Evolutionary conservation across 1,139 yeast species (phyloP).

Genomic region (Yamadazyma oceani): DNA sequence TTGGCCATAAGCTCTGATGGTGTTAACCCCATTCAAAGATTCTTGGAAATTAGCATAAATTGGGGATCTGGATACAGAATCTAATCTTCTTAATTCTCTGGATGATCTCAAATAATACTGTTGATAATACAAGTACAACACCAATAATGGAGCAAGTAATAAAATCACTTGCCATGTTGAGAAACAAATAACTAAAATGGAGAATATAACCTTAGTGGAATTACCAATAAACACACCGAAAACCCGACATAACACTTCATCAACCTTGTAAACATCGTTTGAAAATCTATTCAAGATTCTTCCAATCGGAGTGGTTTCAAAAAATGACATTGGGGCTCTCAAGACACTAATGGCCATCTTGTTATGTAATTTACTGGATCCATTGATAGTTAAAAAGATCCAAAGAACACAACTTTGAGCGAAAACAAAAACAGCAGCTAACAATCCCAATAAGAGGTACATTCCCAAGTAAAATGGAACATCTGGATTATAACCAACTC

Average conservation of each 20-base stretch:
- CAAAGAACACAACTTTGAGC: constrained; percentile 71
- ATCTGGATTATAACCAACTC: constrained; percentile 67
- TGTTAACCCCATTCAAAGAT: constrained; percentile 83
- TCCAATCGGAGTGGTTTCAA: constrained; percentile 97
- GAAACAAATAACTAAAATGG: constrained; percentile 76
- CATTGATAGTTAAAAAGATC: constrained; percentile 82
- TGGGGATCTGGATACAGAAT: constrained; percentile 90
- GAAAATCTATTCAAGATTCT: constrained; percentile 92
- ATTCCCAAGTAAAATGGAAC: constrained; percentile 69
- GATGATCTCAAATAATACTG: constrained; percentile 87
- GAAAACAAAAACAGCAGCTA: constrained; percentile 58
- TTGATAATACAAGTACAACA: constrained; percentile 80
- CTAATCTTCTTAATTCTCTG: constrained; percentile 91
- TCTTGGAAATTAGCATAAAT: constrained; percentile 97
- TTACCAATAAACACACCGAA: constrained; percentile 81
- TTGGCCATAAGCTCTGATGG: constrained; percentile 87
- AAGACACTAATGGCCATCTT: constrained; percentile 78
- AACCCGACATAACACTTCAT: constrained; percentile 81
- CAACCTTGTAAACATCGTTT: constrained; percentile 89
- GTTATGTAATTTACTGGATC: constrained; percentile 76
- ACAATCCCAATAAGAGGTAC: constrained; percentile 73
- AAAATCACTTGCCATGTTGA: constrained; percentile 88
- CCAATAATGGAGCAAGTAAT: constrained; percentile 66
- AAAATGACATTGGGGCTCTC: constrained; percentile 95
- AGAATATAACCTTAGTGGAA: constrained; percentile 71